phyloP scores from a whole-genome alignment of 2,329 filamentous ascomycete genomes.

The Paraphaeosphaeria sporulosa region DNA sequence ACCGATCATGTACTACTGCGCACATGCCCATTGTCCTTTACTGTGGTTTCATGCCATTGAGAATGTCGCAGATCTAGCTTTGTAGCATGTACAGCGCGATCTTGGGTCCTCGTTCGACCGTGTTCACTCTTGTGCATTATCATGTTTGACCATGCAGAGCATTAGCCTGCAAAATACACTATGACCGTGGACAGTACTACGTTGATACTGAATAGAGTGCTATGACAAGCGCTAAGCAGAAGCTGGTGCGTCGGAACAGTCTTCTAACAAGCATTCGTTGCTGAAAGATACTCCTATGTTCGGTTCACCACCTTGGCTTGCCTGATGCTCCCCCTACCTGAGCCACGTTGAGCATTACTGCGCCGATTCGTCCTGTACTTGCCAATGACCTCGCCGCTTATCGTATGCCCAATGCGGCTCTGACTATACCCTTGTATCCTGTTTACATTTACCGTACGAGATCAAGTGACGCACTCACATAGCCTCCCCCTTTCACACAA shows the following conservation, averaged over 20 bases:
- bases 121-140: background rate
- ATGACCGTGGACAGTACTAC: no score
- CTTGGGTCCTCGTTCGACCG: background rate
- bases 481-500: slow-evolving; percentile 14
- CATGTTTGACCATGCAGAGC: background rate
- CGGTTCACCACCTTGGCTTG: no score
- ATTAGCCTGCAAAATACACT: no score
- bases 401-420: background rate
- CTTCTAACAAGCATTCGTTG: no score
- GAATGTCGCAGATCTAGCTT: background rate
- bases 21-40: background rate
- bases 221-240: no score
- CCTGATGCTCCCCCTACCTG: no score
- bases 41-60: background rate
- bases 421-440: background rate
- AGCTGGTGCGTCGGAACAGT: no score
- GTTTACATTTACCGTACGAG: background rate
- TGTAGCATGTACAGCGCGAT: background rate
- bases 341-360: no score
- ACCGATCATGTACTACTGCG: background rate
- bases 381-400: background rate
- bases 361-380: background rate
- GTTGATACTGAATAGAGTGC: no score
- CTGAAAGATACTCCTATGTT: no score
- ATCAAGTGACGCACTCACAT: slow-evolving; percentile 1